phyloP scores from a whole-genome alignment of 2,329 filamentous ascomycete species.

The Colletotrichum sublineola region DNA sequence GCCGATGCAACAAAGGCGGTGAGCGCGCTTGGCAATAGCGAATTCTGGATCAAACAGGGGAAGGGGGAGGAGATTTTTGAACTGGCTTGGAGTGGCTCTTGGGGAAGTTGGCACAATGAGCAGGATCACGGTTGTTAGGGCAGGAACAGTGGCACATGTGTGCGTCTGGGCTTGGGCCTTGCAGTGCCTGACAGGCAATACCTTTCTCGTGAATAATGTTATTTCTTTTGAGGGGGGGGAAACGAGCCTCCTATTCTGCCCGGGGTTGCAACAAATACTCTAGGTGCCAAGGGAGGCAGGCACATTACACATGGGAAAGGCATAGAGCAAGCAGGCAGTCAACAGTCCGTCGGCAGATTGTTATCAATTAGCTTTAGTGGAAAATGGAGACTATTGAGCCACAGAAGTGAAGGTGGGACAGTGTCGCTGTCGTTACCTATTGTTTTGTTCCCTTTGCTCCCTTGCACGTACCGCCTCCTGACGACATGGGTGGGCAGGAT shows the following conservation, averaged over 20 bases:
- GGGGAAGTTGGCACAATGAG: slow-evolving; percentile 25
- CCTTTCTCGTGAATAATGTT: slow-evolving; percentile 41
- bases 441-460: neutral
- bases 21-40: neutral
- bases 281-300: slow-evolving; percentile 11
- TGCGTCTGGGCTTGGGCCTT: slow-evolving; percentile 5
- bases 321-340: slow-evolving; percentile 33
- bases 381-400: slow-evolving; percentile 21
- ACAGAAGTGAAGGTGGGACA: neutral
- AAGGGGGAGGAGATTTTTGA: slow-evolving; percentile 8
- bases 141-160: slow-evolving; percentile 11
- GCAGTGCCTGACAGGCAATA: slow-evolving; percentile 23
- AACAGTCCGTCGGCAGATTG: slow-evolving; percentile 42
- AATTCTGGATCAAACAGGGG: slow-evolving; percentile 29
- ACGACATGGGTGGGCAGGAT: neutral
- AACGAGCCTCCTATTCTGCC: slow-evolving; percentile 26
- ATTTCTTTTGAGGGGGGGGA: slow-evolving; percentile 29
- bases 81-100: slow-evolving; percentile 25
- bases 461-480: neutral
- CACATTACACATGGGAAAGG: slow-evolving; percentile 22
- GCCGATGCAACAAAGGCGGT: neutral
- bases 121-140: slow-evolving; percentile 6
- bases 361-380: slow-evolving; percentile 38
- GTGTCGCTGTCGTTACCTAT: neutral
- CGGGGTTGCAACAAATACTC: slow-evolving; percentile 23